phyloP scores from a whole-genome alignment of 2,329 filamentous ascomycete species.

The Penicillium sp. region DNA sequence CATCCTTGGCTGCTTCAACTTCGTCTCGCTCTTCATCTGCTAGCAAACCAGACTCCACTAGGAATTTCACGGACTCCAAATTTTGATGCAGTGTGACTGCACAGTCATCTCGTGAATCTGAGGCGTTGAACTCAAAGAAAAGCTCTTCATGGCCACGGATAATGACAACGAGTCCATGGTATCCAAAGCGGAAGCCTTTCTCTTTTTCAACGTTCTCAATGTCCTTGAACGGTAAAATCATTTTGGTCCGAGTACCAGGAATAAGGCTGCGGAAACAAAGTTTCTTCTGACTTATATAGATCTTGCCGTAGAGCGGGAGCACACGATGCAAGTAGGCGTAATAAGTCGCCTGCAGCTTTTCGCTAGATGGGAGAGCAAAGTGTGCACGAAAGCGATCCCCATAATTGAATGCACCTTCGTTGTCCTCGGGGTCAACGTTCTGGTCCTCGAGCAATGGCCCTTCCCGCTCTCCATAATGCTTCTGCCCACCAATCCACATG shows the following conservation, averaged over 20 bases:
- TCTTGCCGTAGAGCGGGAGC: constrained; percentile 89
- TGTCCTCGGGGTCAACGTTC: constrained; percentile 56
- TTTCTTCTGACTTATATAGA: constrained; percentile 83
- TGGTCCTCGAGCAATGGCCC: constrained; percentile 66
- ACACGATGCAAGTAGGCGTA: constrained; percentile 91
- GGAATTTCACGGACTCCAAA: constrained; percentile 69
- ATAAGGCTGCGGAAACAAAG: constrained; percentile 93
- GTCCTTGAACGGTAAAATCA: constrained; percentile 86
- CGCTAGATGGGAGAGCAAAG: constrained; percentile 81
- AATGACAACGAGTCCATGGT: constrained; percentile 85
- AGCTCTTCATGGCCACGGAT: constrained; percentile 93
- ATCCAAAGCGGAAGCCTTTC: constrained; percentile 89
- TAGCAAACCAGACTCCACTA: constrained; percentile 68
- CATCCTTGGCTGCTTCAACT: constrained; percentile 72
- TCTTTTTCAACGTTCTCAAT: constrained; percentile 93
- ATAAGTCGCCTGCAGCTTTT: constrained; percentile 83
- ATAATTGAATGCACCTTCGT: constrained; percentile 54
- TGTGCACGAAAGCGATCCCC: constrained; percentile 77
- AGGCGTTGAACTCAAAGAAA: constrained; percentile 86
- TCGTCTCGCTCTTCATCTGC: constrained; percentile 68
- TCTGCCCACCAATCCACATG: constrained; percentile 90
- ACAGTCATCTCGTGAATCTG: constrained; percentile 83
- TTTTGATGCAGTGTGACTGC: constrained; percentile 75
- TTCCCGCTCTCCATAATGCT: constrained; percentile 79
- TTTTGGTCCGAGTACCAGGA: constrained; percentile 84